Conservation (phyloP, 2,329 filamentous ascomycete species). For the Fusarium sp. region DNA sequence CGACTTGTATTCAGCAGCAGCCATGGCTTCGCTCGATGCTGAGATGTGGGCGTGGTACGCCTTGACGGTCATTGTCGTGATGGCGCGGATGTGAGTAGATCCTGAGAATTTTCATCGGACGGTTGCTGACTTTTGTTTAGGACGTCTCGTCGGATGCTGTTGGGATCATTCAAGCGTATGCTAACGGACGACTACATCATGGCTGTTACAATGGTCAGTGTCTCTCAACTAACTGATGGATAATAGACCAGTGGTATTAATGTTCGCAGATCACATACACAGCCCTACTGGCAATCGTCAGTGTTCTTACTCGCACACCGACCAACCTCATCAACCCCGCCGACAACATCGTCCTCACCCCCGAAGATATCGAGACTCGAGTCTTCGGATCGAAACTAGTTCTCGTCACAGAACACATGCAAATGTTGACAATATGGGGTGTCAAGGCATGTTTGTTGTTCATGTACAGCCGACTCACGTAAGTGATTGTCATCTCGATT, state of each 20-base stretch:
- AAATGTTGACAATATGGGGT: slow-evolving; percentile 70
- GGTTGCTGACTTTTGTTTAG: slow-evolving; percentile 39
- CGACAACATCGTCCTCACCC: slow-evolving; percentile 62
- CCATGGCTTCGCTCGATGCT: slow-evolving; percentile 48
- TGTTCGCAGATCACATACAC: slow-evolving; percentile 37
- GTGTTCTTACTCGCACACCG: slow-evolving; percentile 56
- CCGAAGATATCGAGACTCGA: slow-evolving; percentile 59
- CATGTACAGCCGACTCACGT: slow-evolving; percentile 68
- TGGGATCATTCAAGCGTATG: slow-evolving; percentile 63
- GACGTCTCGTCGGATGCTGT: slow-evolving; percentile 56
- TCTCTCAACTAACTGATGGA: rapidly evolving
- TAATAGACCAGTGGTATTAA: neutral
- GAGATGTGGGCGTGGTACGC: slow-evolving; percentile 62
- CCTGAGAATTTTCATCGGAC: neutral
- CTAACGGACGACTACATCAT: slow-evolving; percentile 70
- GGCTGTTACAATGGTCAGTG: slow-evolving; percentile 64
- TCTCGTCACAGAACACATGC: slow-evolving; percentile 72
- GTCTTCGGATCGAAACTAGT: slow-evolving; percentile 72
- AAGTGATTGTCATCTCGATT: slow-evolving; percentile 31
- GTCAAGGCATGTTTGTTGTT: slow-evolving; percentile 68
- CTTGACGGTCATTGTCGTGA: slow-evolving; percentile 57
- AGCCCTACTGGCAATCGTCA: slow-evolving; percentile 41
- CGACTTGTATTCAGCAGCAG: neutral
- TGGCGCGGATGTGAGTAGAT: slow-evolving; percentile 56
- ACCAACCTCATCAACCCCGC: slow-evolving; percentile 71